A percentile compares a stretch with the other conserved stretches of the same genome.
Evolutionary conservation across 2,329 filamentous ascomycete species (phyloP).

Genomic region (Alternaria viburni): DNA sequence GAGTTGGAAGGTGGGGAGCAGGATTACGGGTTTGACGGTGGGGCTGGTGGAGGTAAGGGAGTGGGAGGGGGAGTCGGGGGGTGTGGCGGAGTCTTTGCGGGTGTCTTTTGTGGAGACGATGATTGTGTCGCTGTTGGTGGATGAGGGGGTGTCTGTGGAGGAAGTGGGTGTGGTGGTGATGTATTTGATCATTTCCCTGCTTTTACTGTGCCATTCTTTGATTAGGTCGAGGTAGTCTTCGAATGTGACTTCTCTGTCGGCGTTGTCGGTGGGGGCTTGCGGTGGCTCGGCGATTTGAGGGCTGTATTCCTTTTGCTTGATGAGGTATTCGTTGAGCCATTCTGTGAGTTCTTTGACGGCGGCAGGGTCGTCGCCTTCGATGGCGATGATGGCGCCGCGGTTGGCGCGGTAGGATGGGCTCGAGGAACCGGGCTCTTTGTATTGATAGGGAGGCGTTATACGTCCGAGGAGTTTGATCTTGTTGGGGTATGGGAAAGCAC

Average conservation of each 20-base stretch:
- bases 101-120: slow-evolving; percentile 2
- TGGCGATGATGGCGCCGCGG: slow-evolving; percentile 80
- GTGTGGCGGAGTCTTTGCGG: slow-evolving; percentile 28
- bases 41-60: neutral
- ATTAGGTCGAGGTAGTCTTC: slow-evolving; percentile 71
- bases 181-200: slow-evolving; percentile 70
- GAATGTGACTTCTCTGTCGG: slow-evolving; percentile 44
- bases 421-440: slow-evolving; percentile 47
- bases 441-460: slow-evolving; percentile 69
- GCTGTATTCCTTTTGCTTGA: slow-evolving; percentile 59
- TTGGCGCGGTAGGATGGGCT: slow-evolving; percentile 45
- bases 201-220: slow-evolving; percentile 76
- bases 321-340: slow-evolving; percentile 64
- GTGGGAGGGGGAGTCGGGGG: slow-evolving; percentile 8
- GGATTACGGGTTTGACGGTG: slow-evolving; percentile 67
- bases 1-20: slow-evolving; percentile 81
- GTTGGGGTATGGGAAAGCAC: slow-evolving; percentile 73
- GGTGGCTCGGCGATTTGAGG: slow-evolving; percentile 60
- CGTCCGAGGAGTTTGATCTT: slow-evolving; percentile 79
- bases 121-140: slow-evolving; percentile 20
- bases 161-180: slow-evolving; percentile 50
- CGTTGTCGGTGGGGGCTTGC: slow-evolving; percentile 46
- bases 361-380: slow-evolving; percentile 75
- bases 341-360: slow-evolving; percentile 70
- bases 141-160: neutral